Conservation (phyloP, 169 alveolate genomes). For the Cryptosporidium viatorum region DNA sequence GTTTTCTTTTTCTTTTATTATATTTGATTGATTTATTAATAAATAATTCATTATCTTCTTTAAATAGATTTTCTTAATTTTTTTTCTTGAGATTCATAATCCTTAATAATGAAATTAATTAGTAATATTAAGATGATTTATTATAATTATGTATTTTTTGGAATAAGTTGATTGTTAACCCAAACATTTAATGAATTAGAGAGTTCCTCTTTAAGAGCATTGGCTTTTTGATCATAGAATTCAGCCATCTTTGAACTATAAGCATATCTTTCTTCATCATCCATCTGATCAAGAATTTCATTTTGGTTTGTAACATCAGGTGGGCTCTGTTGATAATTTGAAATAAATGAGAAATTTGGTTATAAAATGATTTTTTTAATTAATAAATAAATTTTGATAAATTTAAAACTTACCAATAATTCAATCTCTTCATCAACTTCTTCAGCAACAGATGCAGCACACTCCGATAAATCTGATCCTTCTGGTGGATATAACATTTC, state of each 20-base stretch:
- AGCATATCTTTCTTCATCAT: conserved; percentile 50
- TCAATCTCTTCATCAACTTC: conserved; percentile 66
- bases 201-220: conserved; percentile 59
- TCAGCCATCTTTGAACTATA: conserved; percentile 65
- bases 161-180: conserved; percentile 58
- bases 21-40: too few relatives aligned
- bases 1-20: too few relatives aligned
- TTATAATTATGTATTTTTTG: conserved; percentile 1
- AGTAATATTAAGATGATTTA: neutral
- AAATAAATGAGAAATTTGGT: neutral
- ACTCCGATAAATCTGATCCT: conserved; percentile 53
- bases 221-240: conserved; percentile 47
- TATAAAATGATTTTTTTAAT: neutral
- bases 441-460: conserved; percentile 55
- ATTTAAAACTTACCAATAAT: conserved; percentile 63
- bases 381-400: neutral
- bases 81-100: too few relatives aligned
- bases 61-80: too few relatives aligned
- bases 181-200: conserved; percentile 41
- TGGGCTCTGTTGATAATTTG: conserved; percentile 6
- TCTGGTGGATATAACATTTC: conserved; percentile 66
- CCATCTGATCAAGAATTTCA: conserved; percentile 65
- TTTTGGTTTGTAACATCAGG: conserved; percentile 51
- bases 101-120: neutral
- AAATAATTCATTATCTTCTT: too few relatives aligned